phyloP scores from a whole-genome alignment of 352 stramenopile species.

The Pythium folliculosum region DNA sequence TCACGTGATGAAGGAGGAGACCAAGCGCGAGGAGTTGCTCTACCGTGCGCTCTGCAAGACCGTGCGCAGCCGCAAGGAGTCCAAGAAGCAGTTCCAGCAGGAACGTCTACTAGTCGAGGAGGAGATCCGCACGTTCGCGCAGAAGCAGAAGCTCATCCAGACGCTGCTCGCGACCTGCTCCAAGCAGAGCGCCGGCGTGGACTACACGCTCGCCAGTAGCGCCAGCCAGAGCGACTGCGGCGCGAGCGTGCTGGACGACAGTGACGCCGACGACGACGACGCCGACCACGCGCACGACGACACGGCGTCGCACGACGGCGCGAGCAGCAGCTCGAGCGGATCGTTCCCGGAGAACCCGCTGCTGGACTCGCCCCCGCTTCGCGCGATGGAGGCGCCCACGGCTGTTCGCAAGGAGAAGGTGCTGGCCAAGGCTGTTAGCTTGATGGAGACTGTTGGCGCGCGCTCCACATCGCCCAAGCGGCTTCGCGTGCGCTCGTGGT shows the following conservation, averaged over 20 bases:
- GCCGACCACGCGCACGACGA: neutral
- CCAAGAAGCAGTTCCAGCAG: slow-evolving; percentile 36
- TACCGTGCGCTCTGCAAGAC: slow-evolving; percentile 51
- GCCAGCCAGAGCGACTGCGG: slow-evolving; percentile 30
- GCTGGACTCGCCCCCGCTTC: slow-evolving; percentile 10
- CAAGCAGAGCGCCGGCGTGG: slow-evolving; percentile 29
- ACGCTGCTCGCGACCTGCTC: slow-evolving; percentile 48
- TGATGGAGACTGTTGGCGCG: neutral
- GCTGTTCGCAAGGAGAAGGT: neutral
- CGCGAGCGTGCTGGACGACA: slow-evolving; percentile 20
- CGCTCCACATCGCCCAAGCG: neutral
- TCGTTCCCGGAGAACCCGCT: slow-evolving; percentile 21
- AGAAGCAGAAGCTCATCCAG: slow-evolving; percentile 68
- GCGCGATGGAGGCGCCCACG: neutral
- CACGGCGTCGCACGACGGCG: neutral
- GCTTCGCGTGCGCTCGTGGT: slow-evolving; percentile 23
- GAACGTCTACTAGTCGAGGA: slow-evolving; percentile 46
- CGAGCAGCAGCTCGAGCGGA: slow-evolving; percentile 14
- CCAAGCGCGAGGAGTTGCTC: slow-evolving; percentile 44
- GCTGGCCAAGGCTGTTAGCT: slow-evolving; percentile 15
- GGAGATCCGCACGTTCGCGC: slow-evolving; percentile 44
- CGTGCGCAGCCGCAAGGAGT: slow-evolving; percentile 38
- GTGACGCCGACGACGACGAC: neutral
- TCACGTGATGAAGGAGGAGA: slow-evolving; percentile 48
- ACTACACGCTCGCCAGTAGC: slow-evolving; percentile 40